Conservation (phyloP, 352 stramenopile species). For the Salisapilia sapeloensis region DNA sequence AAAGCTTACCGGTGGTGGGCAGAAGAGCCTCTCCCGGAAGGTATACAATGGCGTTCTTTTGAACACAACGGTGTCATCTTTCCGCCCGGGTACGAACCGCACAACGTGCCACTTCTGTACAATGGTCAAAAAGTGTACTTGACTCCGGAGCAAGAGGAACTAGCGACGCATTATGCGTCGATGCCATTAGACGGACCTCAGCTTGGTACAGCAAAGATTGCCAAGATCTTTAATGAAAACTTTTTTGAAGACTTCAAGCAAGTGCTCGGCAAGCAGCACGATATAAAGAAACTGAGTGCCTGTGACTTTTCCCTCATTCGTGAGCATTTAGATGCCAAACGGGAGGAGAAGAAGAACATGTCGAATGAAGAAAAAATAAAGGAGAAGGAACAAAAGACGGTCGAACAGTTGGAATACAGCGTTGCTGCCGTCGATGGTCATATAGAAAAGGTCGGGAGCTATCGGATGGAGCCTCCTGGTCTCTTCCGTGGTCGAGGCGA, state of each 20-base stretch:
- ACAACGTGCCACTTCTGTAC: slow-evolving; percentile 93
- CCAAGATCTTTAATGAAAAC: slow-evolving; percentile 98
- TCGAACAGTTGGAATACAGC: slow-evolving; percentile 87
- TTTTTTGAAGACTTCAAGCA: slow-evolving; percentile 93
- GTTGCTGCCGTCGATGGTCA: slow-evolving; percentile 96
- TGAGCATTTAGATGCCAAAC: slow-evolving; percentile 82
- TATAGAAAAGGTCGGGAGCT: slow-evolving; percentile 96
- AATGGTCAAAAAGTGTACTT: slow-evolving; percentile 87
- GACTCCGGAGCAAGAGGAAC: slow-evolving; percentile 88
- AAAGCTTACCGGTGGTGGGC: slow-evolving; percentile 99
- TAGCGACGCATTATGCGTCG: slow-evolving; percentile 90
- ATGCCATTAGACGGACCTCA: slow-evolving; percentile 96
- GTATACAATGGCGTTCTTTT: slow-evolving; percentile 96
- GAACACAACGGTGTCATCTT: slow-evolving; percentile 99
- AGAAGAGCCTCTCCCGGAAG: slow-evolving; percentile 83
- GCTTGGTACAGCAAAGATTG: slow-evolving; percentile 91
- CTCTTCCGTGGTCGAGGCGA: slow-evolving; percentile 97
- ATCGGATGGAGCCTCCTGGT: slow-evolving; percentile 94
- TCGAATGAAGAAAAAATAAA: slow-evolving; percentile 89
- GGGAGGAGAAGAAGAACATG: slow-evolving; percentile 90
- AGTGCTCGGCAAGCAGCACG: slow-evolving; percentile 85
- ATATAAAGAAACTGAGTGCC: slow-evolving; percentile 92
- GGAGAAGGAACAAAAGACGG: slow-evolving; percentile 84
- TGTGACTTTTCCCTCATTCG: slow-evolving; percentile 96
- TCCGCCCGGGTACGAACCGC: slow-evolving; percentile 88